Evolutionary conservation across 1,284 basidiomycete species (phyloP), one percentile per base, ranked within the genome.

Genomic region (Papiliotrema flavescens): DNA sequence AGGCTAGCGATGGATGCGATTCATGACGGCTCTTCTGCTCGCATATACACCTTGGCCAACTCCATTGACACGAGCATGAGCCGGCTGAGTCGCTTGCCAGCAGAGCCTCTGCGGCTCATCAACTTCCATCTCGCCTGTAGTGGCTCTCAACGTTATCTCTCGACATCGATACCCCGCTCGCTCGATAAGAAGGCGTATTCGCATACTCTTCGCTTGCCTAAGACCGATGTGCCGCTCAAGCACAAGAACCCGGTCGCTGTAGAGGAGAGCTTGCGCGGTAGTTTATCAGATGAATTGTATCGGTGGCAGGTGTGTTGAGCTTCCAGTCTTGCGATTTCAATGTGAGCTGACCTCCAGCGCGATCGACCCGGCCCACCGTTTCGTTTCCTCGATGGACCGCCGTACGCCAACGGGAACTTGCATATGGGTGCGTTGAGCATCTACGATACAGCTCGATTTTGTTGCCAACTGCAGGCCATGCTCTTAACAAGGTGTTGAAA

Each of bases 401-500:
- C 95, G 0, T 98, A 98, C 67, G 96, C 96, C 1, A 98, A 98
- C 71, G 96, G 96, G 0, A 83, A 89, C 65, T 78, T 99, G 45
- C 96, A 99, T 70, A 93, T 95, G 80, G 95, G 93, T 92, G 62
- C 61, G 81, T 32, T 11, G 11, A 6, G 28, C 28, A 32, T 6
- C 28, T 6, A 32, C 68, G n/a, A 9, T 17, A 39, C 23, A 24
- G 28, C 41, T 19, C 28, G 23, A 24, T 4, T 36, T 5, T 22
- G 37, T 35, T 41, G 40, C 41, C 23, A 32, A 35, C 3, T n/a
- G 26, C 43, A 94, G 94, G 95, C 2, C 96, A 99, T 74, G 93
- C 95, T 0, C 76, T 98, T 60, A 98, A 98, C 78, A 98, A 98
- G 76, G 90, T 98, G 43, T 73, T 97, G 48, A 99, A 99, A 78